Evolutionary conservation across 768 basidiomycete genomes (phyloP).

Genomic region (Psilocybe sp.): DNA sequence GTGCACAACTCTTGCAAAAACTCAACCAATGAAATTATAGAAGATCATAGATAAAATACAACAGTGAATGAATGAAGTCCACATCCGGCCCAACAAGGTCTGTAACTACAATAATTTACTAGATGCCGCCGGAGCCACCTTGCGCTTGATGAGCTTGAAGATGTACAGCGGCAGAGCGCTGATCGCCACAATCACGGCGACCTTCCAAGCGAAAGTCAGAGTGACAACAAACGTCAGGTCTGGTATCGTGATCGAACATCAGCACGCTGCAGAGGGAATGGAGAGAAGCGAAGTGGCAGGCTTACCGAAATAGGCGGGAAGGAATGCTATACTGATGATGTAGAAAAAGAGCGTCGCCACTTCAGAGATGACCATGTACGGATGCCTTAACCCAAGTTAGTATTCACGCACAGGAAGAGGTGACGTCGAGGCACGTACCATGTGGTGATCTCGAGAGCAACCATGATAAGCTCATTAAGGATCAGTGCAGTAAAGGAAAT

Average conservation of each 20-base stretch:
- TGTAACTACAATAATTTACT: constrained; percentile 73
- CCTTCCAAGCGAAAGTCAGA: constrained; percentile 87
- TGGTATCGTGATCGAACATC: constrained; percentile 27
- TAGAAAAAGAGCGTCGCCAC: constrained; percentile 88
- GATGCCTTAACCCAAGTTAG: constrained; percentile 57
- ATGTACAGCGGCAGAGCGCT: constrained; percentile 90
- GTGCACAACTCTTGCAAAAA: too few species aligned
- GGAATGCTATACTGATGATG: constrained; percentile 84
- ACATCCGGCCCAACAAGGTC: not conserved
- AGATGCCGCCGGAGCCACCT: constrained; percentile 88
- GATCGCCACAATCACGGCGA: constrained; percentile 91
- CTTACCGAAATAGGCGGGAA: constrained; percentile 97
- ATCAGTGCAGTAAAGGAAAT: constrained; percentile 97
- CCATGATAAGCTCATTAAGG: constrained; percentile 98
- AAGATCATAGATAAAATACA: not conserved
- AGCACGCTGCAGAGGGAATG: not conserved
- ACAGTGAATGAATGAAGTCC: not conserved
- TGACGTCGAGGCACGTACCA: constrained; percentile 53
- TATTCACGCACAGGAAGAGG: not conserved
- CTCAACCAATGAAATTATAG: too few species aligned
- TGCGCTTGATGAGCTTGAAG: constrained; percentile 82
- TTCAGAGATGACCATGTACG: constrained; percentile 93
- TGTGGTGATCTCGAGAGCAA: constrained; percentile 94
- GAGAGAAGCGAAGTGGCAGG: constrained; percentile 6
- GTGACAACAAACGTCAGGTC: constrained; percentile 94